Evolutionary conservation across 1,284 basidiomycete genomes (phyloP).

Genomic region (Hymenochaete sp.): DNA sequence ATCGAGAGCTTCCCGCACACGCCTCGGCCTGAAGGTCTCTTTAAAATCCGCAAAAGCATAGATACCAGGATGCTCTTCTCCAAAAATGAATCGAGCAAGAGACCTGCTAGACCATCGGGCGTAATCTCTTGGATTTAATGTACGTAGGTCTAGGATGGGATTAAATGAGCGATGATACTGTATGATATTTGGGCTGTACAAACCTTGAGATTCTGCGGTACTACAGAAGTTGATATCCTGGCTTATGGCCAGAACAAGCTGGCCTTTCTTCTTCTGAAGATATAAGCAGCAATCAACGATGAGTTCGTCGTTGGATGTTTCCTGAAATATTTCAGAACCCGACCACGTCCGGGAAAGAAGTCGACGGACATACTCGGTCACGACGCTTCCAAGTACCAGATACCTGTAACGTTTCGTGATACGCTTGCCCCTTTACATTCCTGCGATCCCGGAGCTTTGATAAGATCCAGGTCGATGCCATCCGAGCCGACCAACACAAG

Average conservation of each 20-base stretch:
- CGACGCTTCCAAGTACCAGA: conserved; percentile 50
- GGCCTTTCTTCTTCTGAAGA: conserved; percentile 29
- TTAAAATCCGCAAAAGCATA: conserved; percentile 28
- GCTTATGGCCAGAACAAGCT: conserved; percentile 42
- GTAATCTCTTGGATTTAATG: conserved; percentile 12
- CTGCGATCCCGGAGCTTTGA: conserved; percentile 51
- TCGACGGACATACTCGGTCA: conserved; percentile 29
- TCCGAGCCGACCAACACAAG: conserved; percentile 58
- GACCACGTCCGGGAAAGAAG: not conserved
- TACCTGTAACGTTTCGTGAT: conserved; percentile 52
- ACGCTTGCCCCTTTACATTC: conserved; percentile 55
- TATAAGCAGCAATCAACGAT: conserved; percentile 67
- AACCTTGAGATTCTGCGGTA: conserved; percentile 44
- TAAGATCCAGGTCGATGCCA: conserved; percentile 63
- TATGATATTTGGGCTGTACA: conserved; percentile 23
- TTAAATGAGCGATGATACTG: too few species aligned
- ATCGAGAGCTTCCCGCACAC: conserved; percentile 21
- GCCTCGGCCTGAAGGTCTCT: conserved; percentile 25
- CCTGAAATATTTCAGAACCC: conserved; percentile 17
- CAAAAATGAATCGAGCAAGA: conserved; percentile 39
- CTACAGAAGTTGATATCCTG: conserved; percentile 57
- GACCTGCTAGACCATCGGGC: conserved; percentile 15
- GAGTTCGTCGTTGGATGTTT: conserved; percentile 50
- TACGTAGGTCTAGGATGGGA: too few species aligned
- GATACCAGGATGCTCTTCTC: conserved; percentile 30